Percentiles rank a stretch among this genome's conserved stretches.
phyloP scores from a whole-genome alignment of 805 yeast species.

The Candida pseudofarinosa region DNA sequence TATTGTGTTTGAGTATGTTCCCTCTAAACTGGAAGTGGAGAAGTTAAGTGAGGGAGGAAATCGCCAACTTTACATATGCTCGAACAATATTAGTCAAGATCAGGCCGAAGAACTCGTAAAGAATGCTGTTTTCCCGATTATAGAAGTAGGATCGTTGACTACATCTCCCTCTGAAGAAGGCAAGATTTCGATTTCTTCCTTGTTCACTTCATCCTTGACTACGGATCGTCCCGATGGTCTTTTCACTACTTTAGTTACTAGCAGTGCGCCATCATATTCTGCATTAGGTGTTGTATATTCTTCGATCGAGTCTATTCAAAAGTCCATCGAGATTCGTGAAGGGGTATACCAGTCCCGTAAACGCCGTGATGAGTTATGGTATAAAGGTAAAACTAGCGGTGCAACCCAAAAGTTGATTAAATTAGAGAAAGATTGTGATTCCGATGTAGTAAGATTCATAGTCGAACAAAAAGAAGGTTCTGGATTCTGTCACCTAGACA shows the following conservation, averaged over 20 bases:
- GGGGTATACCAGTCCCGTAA: constrained; percentile 95
- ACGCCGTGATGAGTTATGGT: constrained; percentile 79
- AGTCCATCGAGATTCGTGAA: constrained; percentile 72
- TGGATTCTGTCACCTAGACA: constrained; percentile 90
- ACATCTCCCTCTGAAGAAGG: constrained; percentile 12
- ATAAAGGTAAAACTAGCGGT: constrained; percentile 94
- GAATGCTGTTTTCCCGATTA: constrained; percentile 29
- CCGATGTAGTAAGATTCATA: constrained; percentile 81
- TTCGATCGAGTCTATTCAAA: constrained; percentile 71
- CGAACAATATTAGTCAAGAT: constrained; percentile 14
- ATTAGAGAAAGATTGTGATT: constrained; percentile 83
- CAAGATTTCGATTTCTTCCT: constrained; percentile 35
- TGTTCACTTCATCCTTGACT: constrained; percentile 49
- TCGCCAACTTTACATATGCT: constrained; percentile 22
- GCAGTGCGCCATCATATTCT: constrained; percentile 51
- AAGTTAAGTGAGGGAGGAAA: constrained; percentile 22
- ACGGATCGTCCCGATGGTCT: constrained; percentile 88
- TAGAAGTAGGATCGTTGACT: constrained; percentile 22
- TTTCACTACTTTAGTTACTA: constrained; percentile 76
- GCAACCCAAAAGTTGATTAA: constrained; percentile 76
- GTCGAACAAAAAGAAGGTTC: constrained; percentile 75
- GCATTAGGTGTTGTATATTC: constrained; percentile 88
- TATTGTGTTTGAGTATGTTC: constrained; percentile 15
- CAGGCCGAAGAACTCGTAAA: constrained; percentile 23
- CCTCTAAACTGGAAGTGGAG: constrained; percentile 15